Base-by-base conservation (phyloP, 2,329 filamentous ascomycete genomes). In the Gliomastix tumulicola region DNA sequence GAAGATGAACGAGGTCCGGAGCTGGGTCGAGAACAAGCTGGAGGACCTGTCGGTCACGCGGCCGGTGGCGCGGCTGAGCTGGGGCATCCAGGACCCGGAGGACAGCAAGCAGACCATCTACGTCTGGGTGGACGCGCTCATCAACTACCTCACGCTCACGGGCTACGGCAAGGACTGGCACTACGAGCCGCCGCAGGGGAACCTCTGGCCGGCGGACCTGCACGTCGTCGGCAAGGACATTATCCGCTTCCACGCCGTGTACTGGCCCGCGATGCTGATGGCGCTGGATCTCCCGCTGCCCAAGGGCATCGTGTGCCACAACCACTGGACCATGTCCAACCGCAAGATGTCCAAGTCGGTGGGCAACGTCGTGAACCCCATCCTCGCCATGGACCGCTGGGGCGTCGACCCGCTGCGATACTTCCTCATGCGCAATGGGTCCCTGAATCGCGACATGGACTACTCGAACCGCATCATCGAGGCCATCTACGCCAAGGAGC, bases 171-270 rank as follows among this genome's bases (percentile, higher is more conserved):
- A 49, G 27, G 49, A 50, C 17, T 88, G 83, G 78, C 62, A 78
- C 1, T 81, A 84, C 0, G 79, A 79, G 3, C 64, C 71, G 5
- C 77, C 21, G 19, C 28, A 17, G 10, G 18, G 19, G 21, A 19
- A 32, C 3, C 79, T 85, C 18, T 98, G 92, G 90, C 92, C 92
- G 5, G 87, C 88, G 8, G 82, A 98, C 56, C 73, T 92, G 15
- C 92, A 98, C 32, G 79, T 98, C 19, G 82, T 98, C 38, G 92
- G 92, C 34, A 98, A 98, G 61, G 92, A 98, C 57, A 98, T 98
- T 46, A 70, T 94, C 39, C 83, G 88, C 15, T 98, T 98, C 60
- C 94, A 98, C 57, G 90, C 87, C 59, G 82, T 98, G 33, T 98
- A 98, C 68, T 98, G 94, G 92, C 92, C 92, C 1, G 92, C 92